Conservation (phyloP, 306 rosid species). For the Rubus parviflorus region DNA sequence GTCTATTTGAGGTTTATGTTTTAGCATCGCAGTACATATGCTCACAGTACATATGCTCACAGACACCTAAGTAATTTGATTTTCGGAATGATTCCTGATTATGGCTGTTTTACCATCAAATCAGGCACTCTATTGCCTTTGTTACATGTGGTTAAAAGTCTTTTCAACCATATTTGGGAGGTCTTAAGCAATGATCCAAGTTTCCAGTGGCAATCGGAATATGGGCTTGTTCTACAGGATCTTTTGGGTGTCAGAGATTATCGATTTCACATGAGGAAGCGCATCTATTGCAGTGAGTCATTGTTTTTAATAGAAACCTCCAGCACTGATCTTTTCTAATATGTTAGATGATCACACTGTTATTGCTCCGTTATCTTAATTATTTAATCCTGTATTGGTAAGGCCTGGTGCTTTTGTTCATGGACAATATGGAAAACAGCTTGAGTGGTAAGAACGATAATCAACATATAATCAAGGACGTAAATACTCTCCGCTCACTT, state of each 20-base stretch:
- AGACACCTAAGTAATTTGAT: neutral
- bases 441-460: conserved; percentile 52
- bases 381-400: conserved; percentile 26
- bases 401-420: conserved; percentile 66
- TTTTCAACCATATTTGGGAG: conserved; percentile 77
- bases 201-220: conserved; percentile 83
- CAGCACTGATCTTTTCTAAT: conserved; percentile 16
- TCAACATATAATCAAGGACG: conserved; percentile 67
- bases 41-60: neutral
- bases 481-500: conserved; percentile 68
- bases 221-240: conserved; percentile 73
- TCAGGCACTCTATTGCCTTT: conserved; percentile 61
- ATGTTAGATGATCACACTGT: conserved; percentile 20
- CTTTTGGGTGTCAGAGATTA: conserved; percentile 69
- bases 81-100: neutral
- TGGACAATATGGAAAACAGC: conserved; percentile 64
- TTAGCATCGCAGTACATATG: neutral
- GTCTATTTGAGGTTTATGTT: neutral
- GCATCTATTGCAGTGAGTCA: conserved; percentile 68
- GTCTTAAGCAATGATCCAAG: conserved; percentile 71
- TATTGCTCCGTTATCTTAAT: conserved; percentile 16
- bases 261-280: conserved; percentile 81
- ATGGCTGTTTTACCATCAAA: conserved; percentile 23
- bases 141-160: conserved; percentile 60
- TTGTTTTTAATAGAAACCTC: conserved; percentile 16